Base-by-base conservation (phyloP, 2,329 filamentous ascomycete species). In the Colletotrichum sp. region DNA sequence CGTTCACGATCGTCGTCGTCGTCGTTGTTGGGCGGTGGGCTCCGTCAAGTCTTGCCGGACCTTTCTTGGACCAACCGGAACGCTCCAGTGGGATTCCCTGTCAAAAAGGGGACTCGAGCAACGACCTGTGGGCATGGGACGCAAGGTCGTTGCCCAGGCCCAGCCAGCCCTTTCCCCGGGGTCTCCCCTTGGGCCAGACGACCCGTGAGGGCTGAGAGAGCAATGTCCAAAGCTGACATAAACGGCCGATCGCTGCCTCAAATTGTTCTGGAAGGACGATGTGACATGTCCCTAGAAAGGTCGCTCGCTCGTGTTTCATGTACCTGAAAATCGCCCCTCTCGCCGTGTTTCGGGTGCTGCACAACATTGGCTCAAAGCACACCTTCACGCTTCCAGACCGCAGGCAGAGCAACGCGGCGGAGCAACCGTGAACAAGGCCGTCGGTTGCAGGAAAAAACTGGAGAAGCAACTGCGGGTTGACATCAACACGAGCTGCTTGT, bases 321-420 rank as follows among this genome's bases (percentile, higher is more conserved):
- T 79, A 77, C 78, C 79, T 79, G 79, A 78, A 76, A 72, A 76
- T 75, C 71, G 70, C 73, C 71, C 73, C 71, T 66, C 66, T 75
- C 74, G 62, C 71, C 79, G 76, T 82, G 79, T 80, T 80, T 80
- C 79, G 78, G 75, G 69, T 79, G 62, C 79, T 80, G 79, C 79
- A 79, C 75, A 75, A 80, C 79, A 76, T 76, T 76, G 68, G 66
- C 58, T 67, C 65, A 67, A 48, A 75, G 72, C 71, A 67, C 72
- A 76, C 28, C 56, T 70, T 43, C 52, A 71, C 66, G 52, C 70
- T 73, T 74, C 65, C 69, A 71, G 67, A 72, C 71, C 75, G 36
- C 64, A 69, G 15, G 36, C 64, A 69, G 15, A 34, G 58, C 65
- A 39, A 72, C 48, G 67, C 73, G 43, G 72, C 75, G 67, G 62